Percentiles rank a stretch among this genome's conserved stretches.
phyloP scores from a whole-genome alignment of 2,329 filamentous ascomycete species.

The Aspergillus felis region DNA sequence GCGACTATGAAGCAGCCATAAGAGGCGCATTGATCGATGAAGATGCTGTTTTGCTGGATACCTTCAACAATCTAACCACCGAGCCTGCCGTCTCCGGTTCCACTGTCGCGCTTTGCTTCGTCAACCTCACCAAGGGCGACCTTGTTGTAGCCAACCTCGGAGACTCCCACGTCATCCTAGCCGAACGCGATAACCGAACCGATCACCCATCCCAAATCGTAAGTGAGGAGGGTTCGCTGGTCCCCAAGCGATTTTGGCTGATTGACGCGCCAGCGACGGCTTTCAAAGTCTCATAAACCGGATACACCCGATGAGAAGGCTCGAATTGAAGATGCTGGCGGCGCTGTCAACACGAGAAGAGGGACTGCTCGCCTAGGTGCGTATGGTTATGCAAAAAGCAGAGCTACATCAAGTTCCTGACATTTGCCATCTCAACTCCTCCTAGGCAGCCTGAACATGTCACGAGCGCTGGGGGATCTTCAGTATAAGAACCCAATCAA shows the following conservation, averaged over 20 bases:
- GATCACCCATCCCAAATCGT: slow-evolving; percentile 25
- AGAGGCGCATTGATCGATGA: slow-evolving; percentile 27
- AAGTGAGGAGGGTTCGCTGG: not conserved
- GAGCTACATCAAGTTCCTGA: not conserved
- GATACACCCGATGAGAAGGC: slow-evolving; percentile 23
- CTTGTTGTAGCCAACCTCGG: slow-evolving; percentile 32
- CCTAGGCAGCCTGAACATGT: slow-evolving; percentile 33
- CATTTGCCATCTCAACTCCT: not conserved
- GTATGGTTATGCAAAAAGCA: slow-evolving; percentile 1
- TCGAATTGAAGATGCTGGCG: slow-evolving; percentile 32
- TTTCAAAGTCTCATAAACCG: slow-evolving; percentile 32
- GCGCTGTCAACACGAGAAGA: slow-evolving; percentile 19
- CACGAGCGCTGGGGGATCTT: slow-evolving; percentile 33
- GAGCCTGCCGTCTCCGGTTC: slow-evolving; percentile 30
- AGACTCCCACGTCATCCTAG: slow-evolving; percentile 34
- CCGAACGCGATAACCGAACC: slow-evolving; percentile 25
- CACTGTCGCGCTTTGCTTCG: slow-evolving; percentile 31
- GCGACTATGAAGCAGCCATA: slow-evolving; percentile 29
- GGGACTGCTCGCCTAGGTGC: slow-evolving; percentile 30
- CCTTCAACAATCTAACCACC: slow-evolving; percentile 20
- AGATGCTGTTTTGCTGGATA: slow-evolving; percentile 25
- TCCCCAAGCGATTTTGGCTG: not conserved
- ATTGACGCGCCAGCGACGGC: slow-evolving; percentile 23
- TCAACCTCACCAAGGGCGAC: slow-evolving; percentile 30
- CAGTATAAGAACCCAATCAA: slow-evolving; percentile 37